phyloP scores from a whole-genome alignment of 2,329 filamentous ascomycete species.

The Aspergillus fijiensis region DNA sequence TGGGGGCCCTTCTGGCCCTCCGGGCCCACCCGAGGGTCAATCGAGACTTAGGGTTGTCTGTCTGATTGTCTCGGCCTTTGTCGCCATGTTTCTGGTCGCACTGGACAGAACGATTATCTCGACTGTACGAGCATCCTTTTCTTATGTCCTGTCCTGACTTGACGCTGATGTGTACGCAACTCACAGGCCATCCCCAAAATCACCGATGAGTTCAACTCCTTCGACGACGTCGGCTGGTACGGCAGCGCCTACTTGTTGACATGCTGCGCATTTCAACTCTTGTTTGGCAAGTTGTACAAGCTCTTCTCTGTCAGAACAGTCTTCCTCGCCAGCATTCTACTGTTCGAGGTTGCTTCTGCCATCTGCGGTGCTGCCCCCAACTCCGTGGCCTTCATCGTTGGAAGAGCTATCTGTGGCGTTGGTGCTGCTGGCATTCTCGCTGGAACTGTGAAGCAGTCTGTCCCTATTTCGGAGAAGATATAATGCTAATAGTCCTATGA shows the following conservation, averaged over 20 bases:
- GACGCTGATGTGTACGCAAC: background rate
- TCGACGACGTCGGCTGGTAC: slow-evolving; percentile 10
- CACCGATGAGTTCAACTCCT: slow-evolving; percentile 17
- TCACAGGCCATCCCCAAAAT: slow-evolving; percentile 35
- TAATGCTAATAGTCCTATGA: background rate
- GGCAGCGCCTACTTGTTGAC: slow-evolving; percentile 11
- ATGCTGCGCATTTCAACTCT: slow-evolving; percentile 36
- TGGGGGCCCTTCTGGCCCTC: background rate
- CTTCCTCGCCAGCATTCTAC: slow-evolving; percentile 33
- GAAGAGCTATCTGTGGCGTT: slow-evolving; percentile 38
- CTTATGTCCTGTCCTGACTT: too few relatives aligned
- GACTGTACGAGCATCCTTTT: background rate
- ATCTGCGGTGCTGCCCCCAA: slow-evolving; percentile 38
- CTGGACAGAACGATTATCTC: background rate
- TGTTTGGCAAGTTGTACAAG: slow-evolving; percentile 39
- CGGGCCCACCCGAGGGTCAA: background rate
- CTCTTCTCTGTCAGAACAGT: slow-evolving; percentile 38
- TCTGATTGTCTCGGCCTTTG: background rate
- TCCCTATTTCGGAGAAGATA: slow-evolving; percentile 17
- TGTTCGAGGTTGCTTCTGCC: slow-evolving; percentile 42
- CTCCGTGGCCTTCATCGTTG: slow-evolving; percentile 36
- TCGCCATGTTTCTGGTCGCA: background rate
- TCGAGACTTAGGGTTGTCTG: background rate
- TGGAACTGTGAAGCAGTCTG: slow-evolving; percentile 27
- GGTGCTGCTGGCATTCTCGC: slow-evolving; percentile 39